These are phyloP conservation scores for Leishmania lainsoni DNA, from an alignment of 208 protist genomes.

Conservation along the genomic window DNA sequence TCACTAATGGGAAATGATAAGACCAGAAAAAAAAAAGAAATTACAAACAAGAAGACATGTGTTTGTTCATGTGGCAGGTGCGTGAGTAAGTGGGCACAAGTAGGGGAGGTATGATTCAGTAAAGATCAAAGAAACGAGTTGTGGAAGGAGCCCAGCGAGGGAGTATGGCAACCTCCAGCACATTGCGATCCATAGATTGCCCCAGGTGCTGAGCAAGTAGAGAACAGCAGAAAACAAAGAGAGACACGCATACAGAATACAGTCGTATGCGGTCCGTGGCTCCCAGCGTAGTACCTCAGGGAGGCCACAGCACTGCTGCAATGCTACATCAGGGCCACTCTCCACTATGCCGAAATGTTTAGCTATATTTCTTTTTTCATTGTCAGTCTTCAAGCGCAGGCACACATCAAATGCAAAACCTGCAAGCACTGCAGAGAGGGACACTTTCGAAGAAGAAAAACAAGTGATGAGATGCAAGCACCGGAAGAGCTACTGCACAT, in stretches of 20 bases:
- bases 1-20: not conserved
- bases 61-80: not conserved
- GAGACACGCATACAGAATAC: not conserved
- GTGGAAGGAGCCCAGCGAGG: not conserved
- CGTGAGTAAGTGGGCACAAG: not conserved
- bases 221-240: not conserved
- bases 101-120: not conserved
- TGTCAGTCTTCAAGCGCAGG: not conserved
- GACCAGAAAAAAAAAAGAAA: not conserved
- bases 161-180: not conserved
- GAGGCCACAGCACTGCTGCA: not conserved
- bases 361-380: not conserved
- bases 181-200: not conserved
- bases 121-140: not conserved
- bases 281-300: not conserved
- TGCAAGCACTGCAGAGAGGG: not conserved
- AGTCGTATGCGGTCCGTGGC: not conserved
- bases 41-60: not conserved
- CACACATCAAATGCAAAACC: not conserved
- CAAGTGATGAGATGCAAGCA: not conserved
- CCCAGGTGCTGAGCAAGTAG: not conserved
- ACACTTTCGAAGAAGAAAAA: not conserved
- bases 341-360: not conserved
- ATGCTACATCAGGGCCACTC: not conserved
- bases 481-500: not conserved